Percentiles rank a stretch among this genome's conserved stretches.
These are phyloP conservation scores for Lepiota venenata DNA, from an alignment of 768 basidiomycete species.

Conservation along the genomic window DNA sequence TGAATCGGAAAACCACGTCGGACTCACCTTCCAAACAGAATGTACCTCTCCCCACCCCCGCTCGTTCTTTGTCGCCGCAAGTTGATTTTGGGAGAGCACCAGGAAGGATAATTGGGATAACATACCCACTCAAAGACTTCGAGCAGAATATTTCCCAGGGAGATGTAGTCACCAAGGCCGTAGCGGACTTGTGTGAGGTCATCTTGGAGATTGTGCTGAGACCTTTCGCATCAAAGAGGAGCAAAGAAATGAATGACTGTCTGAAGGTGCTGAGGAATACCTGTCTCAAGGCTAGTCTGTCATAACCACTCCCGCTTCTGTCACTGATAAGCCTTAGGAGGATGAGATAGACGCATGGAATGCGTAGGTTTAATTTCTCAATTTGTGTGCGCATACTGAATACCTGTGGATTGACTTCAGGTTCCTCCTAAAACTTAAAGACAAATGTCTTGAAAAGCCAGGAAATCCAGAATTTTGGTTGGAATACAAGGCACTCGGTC, in stretches of 20 bases:
- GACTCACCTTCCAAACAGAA: constrained; percentile 14
- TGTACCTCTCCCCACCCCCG: constrained; percentile 48
- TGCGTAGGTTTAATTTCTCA: constrained; percentile 35
- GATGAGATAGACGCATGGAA: constrained; percentile 88
- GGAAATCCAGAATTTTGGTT: constrained; percentile 73
- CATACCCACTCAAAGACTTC: constrained; percentile 78
- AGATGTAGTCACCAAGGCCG: constrained; percentile 82
- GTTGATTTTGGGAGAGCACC: constrained; percentile 53
- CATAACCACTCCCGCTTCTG: background rate
- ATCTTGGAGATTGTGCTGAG: constrained; percentile 65
- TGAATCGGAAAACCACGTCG: constrained; percentile 23
- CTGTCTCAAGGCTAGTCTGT: constrained; percentile 52
- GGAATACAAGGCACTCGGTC: constrained; percentile 46
- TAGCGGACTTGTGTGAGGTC: constrained; percentile 72
- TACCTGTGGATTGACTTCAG: constrained; percentile 28
- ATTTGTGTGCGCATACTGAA: background rate
- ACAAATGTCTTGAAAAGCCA: constrained; percentile 47
- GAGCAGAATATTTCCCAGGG: constrained; percentile 63
- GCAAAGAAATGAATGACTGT: constrained; percentile 70
- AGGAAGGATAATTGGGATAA: constrained; percentile 74
- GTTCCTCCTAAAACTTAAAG: constrained; percentile 57
- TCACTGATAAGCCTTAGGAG: constrained; percentile 40
- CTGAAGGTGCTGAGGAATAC: constrained; percentile 63
- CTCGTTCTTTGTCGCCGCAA: constrained; percentile 40
- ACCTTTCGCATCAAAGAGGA: constrained; percentile 69